phyloP scores from a whole-genome alignment of 2,329 filamentous ascomycete species.

The Rhynchosporium graminicola region DNA sequence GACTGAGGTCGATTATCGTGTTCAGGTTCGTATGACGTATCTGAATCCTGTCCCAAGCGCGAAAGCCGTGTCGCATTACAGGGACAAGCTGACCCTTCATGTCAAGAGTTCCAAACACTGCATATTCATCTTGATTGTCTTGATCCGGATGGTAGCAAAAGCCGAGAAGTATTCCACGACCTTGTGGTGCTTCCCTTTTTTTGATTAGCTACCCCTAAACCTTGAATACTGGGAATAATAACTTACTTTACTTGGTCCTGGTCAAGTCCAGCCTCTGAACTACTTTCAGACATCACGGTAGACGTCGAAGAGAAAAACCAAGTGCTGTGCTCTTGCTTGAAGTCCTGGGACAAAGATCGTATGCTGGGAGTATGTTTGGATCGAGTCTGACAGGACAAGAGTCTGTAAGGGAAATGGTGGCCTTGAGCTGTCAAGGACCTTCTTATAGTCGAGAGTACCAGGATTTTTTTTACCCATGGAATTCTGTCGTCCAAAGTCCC shows the following conservation, averaged over 20 bases:
- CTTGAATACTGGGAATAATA: background rate
- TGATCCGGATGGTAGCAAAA: background rate
- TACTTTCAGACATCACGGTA: background rate
- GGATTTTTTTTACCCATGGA: too few relatives aligned
- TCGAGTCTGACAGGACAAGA: background rate
- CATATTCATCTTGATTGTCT: slow-evolving; percentile 5
- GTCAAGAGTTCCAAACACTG: background rate
- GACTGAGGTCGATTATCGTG: background rate
- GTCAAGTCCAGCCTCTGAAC: background rate
- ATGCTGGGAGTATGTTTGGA: background rate
- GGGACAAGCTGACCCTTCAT: background rate
- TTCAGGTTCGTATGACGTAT: background rate
- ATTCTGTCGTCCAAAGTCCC: too few relatives aligned
- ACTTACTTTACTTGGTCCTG: background rate
- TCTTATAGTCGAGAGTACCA: too few relatives aligned
- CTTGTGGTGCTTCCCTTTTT: background rate
- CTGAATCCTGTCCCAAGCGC: background rate
- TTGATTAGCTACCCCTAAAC: background rate
- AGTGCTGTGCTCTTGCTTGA: background rate
- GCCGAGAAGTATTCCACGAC: background rate
- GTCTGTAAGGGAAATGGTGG: background rate
- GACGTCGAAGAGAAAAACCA: background rate
- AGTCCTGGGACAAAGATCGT: background rate
- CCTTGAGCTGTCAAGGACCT: background rate
- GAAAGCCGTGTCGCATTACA: background rate